These are phyloP conservation scores for Penicillium sp. DNA, from an alignment of 2,329 filamentous ascomycete genomes.

Conservation along the genomic window DNA sequence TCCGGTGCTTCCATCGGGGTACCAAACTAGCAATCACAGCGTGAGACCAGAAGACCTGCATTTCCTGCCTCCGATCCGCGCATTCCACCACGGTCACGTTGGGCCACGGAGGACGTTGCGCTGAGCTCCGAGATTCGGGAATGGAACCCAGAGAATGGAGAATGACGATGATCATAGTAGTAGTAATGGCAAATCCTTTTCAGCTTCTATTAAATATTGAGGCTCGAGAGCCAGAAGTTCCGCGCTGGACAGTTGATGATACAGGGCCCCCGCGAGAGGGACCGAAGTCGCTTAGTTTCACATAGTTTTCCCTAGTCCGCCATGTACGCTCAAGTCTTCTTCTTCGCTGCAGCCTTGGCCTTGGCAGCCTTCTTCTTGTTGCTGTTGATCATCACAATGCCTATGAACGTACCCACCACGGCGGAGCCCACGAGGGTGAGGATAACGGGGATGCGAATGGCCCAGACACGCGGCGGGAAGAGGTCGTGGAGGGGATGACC, in stretches of 20 bases:
- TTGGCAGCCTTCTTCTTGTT: conserved; percentile 97
- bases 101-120: no score
- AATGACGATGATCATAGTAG: no score
- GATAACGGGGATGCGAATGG: conserved; percentile 96
- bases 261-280: conserved; percentile 7
- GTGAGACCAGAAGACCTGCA: no score
- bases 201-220: background rate
- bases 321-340: conserved; percentile 65
- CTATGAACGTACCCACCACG: conserved; percentile 92
- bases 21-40: no score
- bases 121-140: no score
- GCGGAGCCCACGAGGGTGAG: conserved; percentile 87
- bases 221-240: background rate
- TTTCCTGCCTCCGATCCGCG: no score
- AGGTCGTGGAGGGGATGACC: conserved; percentile 90
- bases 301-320: conserved; percentile 8
- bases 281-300: no score
- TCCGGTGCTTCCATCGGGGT: no score
- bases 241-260: conserved; percentile 10
- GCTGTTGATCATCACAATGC: conserved; percentile 97
- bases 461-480: conserved; percentile 97
- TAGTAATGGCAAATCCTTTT: no score
- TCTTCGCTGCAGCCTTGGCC: conserved; percentile 76
- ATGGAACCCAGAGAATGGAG: no score
- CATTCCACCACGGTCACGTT: no score